These are phyloP conservation scores for Penicillium odoratum DNA, from an alignment of 495 filamentous ascomycete species.

Conservation along the genomic window DNA sequence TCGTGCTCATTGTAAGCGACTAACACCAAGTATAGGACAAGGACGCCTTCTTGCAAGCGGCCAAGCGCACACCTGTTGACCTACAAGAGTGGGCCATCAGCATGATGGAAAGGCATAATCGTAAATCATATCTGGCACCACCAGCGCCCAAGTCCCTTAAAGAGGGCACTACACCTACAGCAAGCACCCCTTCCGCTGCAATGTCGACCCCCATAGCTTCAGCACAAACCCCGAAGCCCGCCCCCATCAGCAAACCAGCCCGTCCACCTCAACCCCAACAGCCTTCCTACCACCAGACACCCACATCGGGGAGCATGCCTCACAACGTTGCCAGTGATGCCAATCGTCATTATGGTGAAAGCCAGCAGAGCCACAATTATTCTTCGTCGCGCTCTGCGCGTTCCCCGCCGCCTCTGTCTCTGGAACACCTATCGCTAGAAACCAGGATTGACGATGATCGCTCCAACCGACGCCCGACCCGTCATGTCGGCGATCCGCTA, in stretches of 20 bases:
- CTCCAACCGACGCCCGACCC: constrained; percentile 39
- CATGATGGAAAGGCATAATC: constrained; percentile 87
- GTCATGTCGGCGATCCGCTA: constrained; percentile 37
- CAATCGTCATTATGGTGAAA: constrained; percentile 25
- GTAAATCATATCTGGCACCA: constrained; percentile 84
- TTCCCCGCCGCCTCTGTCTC: constrained; percentile 36
- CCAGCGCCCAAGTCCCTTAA: constrained; percentile 51
- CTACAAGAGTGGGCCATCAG: constrained; percentile 85
- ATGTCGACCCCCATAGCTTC: constrained; percentile 13
- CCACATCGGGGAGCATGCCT: constrained; percentile 67
- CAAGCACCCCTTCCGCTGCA: constrained; percentile 11
- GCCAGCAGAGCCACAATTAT: constrained; percentile 19
- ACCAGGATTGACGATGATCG: constrained; percentile 38
- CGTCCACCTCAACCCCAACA: constrained; percentile 48
- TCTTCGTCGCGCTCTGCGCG: constrained; percentile 30
- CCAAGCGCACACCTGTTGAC: constrained; percentile 90
- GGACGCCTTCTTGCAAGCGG: constrained; percentile 90
- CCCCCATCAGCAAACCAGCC: constrained; percentile 42
- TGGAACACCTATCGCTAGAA: constrained; percentile 45
- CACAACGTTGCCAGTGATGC: constrained; percentile 54
- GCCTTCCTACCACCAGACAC: constrained; percentile 47
- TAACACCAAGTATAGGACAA: constrained; percentile 59
- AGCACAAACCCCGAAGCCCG: constrained; percentile 26
- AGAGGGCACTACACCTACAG: constrained; percentile 22
- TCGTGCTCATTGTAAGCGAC: constrained; percentile 2